Conservation (phyloP, 331 rosid species). For the Quercus lobata region DNA sequence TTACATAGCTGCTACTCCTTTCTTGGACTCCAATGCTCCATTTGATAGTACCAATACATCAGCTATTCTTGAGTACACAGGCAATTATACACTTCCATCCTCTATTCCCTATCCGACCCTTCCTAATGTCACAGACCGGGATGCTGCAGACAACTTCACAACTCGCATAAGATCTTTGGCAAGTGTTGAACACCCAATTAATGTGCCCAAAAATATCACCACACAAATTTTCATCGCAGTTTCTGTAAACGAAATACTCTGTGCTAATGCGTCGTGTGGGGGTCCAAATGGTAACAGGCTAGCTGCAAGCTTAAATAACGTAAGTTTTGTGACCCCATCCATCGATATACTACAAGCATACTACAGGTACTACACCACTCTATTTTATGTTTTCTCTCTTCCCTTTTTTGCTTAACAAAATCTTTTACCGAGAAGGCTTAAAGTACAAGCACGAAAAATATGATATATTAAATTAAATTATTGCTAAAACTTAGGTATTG, state of each 20-base stretch:
- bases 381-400: not conserved
- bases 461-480: too few relatives aligned
- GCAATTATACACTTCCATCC: conserved; percentile 11
- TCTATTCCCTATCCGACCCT: conserved; percentile 13
- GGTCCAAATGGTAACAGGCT: conserved; percentile 14
- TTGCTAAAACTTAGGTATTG: too few relatives aligned
- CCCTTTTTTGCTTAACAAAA: too few relatives aligned
- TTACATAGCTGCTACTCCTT: conserved; percentile 21
- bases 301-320: conserved; percentile 33
- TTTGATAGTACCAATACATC: conserved; percentile 13
- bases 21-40: not conserved
- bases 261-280: conserved; percentile 14
- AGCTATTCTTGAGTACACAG: conserved; percentile 20
- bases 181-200: conserved; percentile 9
- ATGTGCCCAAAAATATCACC: not conserved
- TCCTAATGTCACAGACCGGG: not conserved
- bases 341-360: conserved; percentile 30
- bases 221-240: conserved; percentile 10
- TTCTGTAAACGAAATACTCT: conserved; percentile 13
- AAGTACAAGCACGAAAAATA: too few relatives aligned
- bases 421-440: too few relatives aligned
- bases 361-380: conserved; percentile 1
- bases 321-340: conserved; percentile 17
- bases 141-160: conserved; percentile 5
- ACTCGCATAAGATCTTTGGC: not conserved